These are phyloP conservation scores for Blastosporella zonata DNA, from an alignment of 1,284 basidiomycete species.

Conservation along the genomic window DNA sequence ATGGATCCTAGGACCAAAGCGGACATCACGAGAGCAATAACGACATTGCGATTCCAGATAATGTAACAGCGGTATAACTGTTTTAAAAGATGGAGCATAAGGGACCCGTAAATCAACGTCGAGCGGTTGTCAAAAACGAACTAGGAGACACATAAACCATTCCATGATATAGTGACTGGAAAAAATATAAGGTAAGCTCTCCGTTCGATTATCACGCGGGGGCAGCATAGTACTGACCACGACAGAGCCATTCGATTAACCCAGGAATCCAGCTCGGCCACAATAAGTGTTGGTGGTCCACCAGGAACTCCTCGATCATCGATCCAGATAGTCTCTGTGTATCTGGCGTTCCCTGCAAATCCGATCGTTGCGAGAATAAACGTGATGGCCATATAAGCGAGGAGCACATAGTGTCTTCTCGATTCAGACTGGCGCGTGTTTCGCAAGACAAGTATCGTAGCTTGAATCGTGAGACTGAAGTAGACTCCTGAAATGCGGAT, in stretches of 20 bases:
- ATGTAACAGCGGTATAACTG: slow-evolving; percentile 5
- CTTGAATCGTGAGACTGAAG: slow-evolving; percentile 2
- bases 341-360: neutral
- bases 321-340: slow-evolving; percentile 8
- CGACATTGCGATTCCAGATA: slow-evolving; percentile 4
- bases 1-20: slow-evolving; percentile 1
- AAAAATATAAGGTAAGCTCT: neutral
- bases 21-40: neutral
- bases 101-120: neutral
- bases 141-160: slow-evolving; percentile 6
- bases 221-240: neutral
- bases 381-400: slow-evolving; percentile 1
- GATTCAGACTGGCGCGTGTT: neutral
- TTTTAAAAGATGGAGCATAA: neutral
- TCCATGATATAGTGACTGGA: slow-evolving; percentile 6
- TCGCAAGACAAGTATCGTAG: neutral
- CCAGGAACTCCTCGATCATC: neutral
- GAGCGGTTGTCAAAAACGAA: neutral
- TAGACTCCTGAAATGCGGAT: neutral
- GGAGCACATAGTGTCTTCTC: neutral
- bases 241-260: slow-evolving; percentile 5
- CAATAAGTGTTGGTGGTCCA: slow-evolving; percentile 1
- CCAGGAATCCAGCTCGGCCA: slow-evolving; percentile 4
- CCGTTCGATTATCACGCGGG: neutral
- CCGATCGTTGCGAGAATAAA: slow-evolving; percentile 4